Evolutionary conservation across 768 basidiomycete species (phyloP), one percentile per base, ranked within the genome.

Genomic region (Lentinus brumalis): DNA sequence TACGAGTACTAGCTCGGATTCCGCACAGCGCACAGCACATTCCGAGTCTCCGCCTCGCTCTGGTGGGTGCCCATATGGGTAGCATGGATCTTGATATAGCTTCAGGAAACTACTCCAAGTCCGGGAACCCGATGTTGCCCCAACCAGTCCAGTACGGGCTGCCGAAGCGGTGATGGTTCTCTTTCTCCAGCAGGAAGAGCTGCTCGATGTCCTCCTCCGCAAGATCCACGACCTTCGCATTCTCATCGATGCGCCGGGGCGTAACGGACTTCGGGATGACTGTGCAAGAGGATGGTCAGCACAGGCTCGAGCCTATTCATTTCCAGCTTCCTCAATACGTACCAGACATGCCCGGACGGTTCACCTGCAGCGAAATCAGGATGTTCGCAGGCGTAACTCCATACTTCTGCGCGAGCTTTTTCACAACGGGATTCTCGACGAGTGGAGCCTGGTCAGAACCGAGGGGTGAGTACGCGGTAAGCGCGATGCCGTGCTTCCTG

Each of bases 201-300:
- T 85, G 79, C 45, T 75, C 64, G 39, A 92, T 76, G 53, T 91
- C 90, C 50, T 83, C 85, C 15, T 80, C 76, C 8, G 81, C 79
- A 55, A 91, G 77, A 68, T 88, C 82, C 62, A 91, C 71, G 64
- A 92, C 68, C 57, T 78, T 84, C 52, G 75, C 67, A 74, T 92
- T 92, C 61, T 75, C 83, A 40, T 79, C 73, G 68, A 92, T 87
- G 21, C 91, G 86, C 53, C 78, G 73, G 56, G 82, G 77, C 5
- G 86, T 92, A 42, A 93, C 91, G 5, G 87, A 90, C 77, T 94
- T 94, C 26, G 90, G 80, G 39, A 94, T 77, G 29, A 91, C 91
- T 78, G 60, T 44, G 62, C 35, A 14, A 12, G 46, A 41, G 50
- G 39, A 1, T 64, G 61, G 26, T 71, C 49, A 4, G 62, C 61